A percentile compares a stretch with the other conserved stretches of the same genome.
phyloP scores from a whole-genome alignment of 192 early-diverging fungal genomes.

The Pilaira anomala region DNA sequence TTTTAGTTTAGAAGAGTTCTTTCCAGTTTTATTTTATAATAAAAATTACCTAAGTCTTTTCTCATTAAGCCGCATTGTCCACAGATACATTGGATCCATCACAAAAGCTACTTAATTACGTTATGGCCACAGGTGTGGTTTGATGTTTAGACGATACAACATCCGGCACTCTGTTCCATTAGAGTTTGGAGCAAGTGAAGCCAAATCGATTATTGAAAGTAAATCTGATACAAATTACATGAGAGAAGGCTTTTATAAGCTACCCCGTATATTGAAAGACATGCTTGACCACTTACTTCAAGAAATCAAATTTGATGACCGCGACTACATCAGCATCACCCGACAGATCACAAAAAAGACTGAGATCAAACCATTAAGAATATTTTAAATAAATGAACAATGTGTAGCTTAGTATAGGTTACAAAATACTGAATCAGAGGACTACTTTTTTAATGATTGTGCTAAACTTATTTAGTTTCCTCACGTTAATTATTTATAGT shows the following conservation, averaged over 20 bases:
- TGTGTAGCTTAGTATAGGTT: no score
- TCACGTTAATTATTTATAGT: no score
- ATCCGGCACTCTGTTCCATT: background rate
- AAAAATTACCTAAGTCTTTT: no score
- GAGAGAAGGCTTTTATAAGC: background rate
- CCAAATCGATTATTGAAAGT: background rate
- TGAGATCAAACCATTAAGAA: no score
- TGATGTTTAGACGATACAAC: slow-evolving; percentile 5
- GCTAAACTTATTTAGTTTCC: no score
- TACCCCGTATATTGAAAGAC: background rate
- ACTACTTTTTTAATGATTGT: no score
- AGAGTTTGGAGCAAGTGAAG: slow-evolving; percentile 1
- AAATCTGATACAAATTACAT: background rate
- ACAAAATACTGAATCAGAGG: no score
- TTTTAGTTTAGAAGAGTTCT: no score
- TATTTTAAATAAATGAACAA: no score
- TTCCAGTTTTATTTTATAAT: no score
- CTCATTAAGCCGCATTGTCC: no score
- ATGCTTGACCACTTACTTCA: background rate
- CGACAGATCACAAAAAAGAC: no score
- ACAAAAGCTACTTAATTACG: background rate
- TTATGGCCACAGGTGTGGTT: background rate
- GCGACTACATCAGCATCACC: background rate
- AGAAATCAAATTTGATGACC: slow-evolving; percentile 3
- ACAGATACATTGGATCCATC: background rate